These are phyloP conservation scores for Phlebiopsis gigantea DNA, from an alignment of 768 basidiomycete species.

Conservation along the genomic window DNA sequence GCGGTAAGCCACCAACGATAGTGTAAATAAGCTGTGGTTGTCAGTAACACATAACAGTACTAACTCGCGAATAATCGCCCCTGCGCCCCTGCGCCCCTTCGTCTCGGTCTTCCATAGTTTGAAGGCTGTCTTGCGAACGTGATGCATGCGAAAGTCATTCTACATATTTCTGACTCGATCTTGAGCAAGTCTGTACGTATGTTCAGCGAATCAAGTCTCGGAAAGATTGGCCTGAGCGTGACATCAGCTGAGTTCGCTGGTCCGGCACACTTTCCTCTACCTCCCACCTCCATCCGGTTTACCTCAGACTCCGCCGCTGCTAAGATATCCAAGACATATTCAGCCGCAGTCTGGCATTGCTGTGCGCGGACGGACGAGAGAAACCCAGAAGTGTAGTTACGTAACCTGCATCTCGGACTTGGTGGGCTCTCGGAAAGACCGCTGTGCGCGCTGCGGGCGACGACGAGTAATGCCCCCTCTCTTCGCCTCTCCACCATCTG, in stretches of 20 bases:
- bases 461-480: slow-evolving; percentile 1
- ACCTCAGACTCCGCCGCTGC: not conserved
- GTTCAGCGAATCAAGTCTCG: not conserved
- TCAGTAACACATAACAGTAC: no score
- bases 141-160: no score
- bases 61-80: no score
- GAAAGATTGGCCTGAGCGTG: not conserved
- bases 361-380: not conserved
- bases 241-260: not conserved
- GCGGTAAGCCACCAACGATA: no score
- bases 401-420: not conserved
- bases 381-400: not conserved
- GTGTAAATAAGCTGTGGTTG: no score
- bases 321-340: not conserved
- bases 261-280: not conserved
- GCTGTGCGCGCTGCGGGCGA: slow-evolving; percentile 9
- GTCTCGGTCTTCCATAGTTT: no score
- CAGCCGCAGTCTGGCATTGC: not conserved
- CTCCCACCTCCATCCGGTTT: not conserved
- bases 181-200: no score
- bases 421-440: not conserved
- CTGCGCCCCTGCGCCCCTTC: no score
- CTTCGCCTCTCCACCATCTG: not conserved
- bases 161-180: no score
- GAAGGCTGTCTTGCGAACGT: no score